Evolutionary conservation across 176 grass and related monocot species (phyloP).

Genomic region (Chloris gayana): DNA sequence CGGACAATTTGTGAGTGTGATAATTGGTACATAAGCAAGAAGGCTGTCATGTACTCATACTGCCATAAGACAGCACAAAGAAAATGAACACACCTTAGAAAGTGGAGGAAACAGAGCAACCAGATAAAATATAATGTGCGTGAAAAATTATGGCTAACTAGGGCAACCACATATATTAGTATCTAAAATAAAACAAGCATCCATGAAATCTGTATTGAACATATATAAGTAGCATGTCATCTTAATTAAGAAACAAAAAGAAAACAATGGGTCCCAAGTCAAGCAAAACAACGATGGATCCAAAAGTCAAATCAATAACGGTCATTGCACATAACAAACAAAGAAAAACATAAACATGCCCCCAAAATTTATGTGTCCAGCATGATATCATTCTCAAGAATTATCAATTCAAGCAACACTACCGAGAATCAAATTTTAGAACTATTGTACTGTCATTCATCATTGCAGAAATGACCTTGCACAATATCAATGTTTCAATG

Average conservation of each 20-base stretch:
- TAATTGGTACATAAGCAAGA: background rate
- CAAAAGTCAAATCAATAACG: background rate
- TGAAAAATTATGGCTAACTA: background rate
- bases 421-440: background rate
- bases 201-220: background rate
- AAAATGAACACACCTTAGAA: background rate
- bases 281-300: too few species aligned
- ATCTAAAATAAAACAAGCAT: background rate
- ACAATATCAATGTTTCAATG: background rate
- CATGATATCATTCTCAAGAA: background rate
- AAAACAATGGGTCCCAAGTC: background rate
- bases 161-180: background rate
- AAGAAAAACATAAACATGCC: background rate
- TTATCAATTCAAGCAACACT: background rate
- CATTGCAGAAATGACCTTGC: background rate
- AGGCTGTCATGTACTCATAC: background rate
- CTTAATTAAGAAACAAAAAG: background rate
- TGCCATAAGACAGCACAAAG: background rate
- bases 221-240: background rate
- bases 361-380: background rate
- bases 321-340: background rate
- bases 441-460: background rate
- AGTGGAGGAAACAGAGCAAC: background rate
- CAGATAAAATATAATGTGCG: background rate
- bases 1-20: background rate